These are phyloP conservation scores for Penicillium sp. DNA, from an alignment of 2,329 filamentous ascomycete genomes.

Conservation along the genomic window DNA sequence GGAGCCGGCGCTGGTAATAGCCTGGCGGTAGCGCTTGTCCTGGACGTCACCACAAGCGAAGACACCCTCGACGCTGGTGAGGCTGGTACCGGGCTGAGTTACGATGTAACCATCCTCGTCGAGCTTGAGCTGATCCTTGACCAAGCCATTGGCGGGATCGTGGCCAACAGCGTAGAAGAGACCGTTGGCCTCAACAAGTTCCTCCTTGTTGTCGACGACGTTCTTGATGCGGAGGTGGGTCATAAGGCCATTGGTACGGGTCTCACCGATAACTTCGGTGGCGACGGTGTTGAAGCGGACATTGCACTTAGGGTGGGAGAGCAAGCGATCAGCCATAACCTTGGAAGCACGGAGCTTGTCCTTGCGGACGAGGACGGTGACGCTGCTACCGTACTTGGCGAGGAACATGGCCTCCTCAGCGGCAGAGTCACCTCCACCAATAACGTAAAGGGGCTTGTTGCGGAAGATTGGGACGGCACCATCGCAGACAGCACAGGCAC, in stretches of 20 bases:
- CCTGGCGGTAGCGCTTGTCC: conserved; percentile 97
- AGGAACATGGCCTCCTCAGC: conserved; percentile 97
- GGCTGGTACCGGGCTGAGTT: conserved; percentile 82
- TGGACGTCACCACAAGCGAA: conserved; percentile 98
- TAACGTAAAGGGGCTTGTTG: conserved; percentile 91
- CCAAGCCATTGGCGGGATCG: conserved; percentile 84
- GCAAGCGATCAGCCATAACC: conserved; percentile 85
- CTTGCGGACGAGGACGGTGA: conserved; percentile 86
- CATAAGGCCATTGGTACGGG: conserved; percentile 74
- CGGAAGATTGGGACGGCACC: conserved; percentile 96
- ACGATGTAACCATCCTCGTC: conserved; percentile 89
- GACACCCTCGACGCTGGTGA: conserved; percentile 85
- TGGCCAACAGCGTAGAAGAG: conserved; percentile 98
- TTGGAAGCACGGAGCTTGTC: conserved; percentile 83
- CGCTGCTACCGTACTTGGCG: conserved; percentile 94
- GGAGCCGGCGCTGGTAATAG: conserved; percentile 93
- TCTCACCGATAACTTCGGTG: conserved; percentile 79
- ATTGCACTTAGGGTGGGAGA: conserved; percentile 82
- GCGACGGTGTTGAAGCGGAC: conserved; percentile 82
- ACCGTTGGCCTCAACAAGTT: conserved; percentile 85
- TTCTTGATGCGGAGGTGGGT: conserved; percentile 82
- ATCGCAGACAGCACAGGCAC: conserved; percentile 95
- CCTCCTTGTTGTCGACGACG: conserved; percentile 68
- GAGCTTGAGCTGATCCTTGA: conserved; percentile 85
- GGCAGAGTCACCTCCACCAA: conserved; percentile 93